Percentiles rank a stretch among this genome's conserved stretches.
phyloP scores from a whole-genome alignment of 192 early-diverging fungal species.

The Entophlyctis luteolus region DNA sequence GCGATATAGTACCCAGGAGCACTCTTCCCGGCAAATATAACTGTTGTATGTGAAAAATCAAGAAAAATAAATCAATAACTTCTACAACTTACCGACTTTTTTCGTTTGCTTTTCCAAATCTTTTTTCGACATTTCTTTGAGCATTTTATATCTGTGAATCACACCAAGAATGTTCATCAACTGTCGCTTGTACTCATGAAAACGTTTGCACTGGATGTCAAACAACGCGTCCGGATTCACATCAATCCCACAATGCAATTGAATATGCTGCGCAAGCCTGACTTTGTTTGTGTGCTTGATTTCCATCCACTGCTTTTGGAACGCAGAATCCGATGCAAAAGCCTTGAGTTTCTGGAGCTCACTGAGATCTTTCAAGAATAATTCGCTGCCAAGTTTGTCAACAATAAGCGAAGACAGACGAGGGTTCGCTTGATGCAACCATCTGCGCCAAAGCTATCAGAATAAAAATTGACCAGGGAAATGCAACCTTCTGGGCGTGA shows the following conservation, averaged over 20 bases:
- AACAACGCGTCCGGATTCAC: slow-evolving; percentile 88
- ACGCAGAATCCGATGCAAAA: slow-evolving; percentile 59
- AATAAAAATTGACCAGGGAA: slow-evolving; percentile 14
- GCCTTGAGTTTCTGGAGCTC: slow-evolving; percentile 63
- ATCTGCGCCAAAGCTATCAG: slow-evolving; percentile 52
- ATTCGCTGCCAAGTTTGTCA: slow-evolving; percentile 65
- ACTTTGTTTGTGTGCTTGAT: slow-evolving; percentile 90
- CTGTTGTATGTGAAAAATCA: slow-evolving; percentile 62
- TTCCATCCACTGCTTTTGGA: slow-evolving; percentile 86
- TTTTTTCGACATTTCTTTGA: slow-evolving; percentile 74
- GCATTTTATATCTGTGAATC: slow-evolving; percentile 84
- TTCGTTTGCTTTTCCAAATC: slow-evolving; percentile 67
- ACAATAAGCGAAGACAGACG: slow-evolving; percentile 77
- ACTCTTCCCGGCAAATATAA: slow-evolving; percentile 95
- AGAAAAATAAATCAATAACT: not conserved
- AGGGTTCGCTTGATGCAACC: slow-evolving; percentile 97
- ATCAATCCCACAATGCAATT: slow-evolving; percentile 59
- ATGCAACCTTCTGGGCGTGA: slow-evolving; percentile 90
- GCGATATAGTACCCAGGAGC: slow-evolving; percentile 98
- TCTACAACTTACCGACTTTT: slow-evolving; percentile 55
- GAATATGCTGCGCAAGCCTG: slow-evolving; percentile 82
- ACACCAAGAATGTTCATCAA: slow-evolving; percentile 97
- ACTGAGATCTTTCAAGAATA: slow-evolving; percentile 65
- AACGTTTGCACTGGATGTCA: slow-evolving; percentile 95
- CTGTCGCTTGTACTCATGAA: slow-evolving; percentile 99